These are phyloP conservation scores for Diaporthe sp. DNA, from an alignment of 2,329 filamentous ascomycete species.

Conservation along the genomic window DNA sequence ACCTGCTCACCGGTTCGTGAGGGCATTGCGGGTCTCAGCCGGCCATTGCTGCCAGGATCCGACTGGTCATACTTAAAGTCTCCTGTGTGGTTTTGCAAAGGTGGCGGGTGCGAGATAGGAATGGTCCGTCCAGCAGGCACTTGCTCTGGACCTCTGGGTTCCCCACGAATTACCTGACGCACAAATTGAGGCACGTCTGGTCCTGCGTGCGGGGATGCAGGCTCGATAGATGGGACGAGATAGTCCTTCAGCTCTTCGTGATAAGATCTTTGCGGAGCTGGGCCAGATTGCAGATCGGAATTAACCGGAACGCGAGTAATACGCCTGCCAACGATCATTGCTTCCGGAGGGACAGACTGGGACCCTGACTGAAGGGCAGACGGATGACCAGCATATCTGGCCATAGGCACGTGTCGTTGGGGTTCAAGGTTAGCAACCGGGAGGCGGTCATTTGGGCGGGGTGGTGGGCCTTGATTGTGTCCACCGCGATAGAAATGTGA, in stretches of 20 bases:
- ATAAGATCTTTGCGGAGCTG: constrained; percentile 44
- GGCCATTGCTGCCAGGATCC: constrained; percentile 7
- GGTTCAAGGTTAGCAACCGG: constrained; percentile 26
- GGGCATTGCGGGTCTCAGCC: constrained; percentile 13
- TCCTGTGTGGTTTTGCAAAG: constrained; percentile 9
- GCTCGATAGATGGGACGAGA: constrained; percentile 62
- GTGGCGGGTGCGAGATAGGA: background rate
- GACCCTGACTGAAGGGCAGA: background rate
- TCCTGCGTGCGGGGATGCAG: constrained; percentile 52
- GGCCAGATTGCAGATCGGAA: constrained; percentile 6
- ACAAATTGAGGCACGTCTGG: constrained; percentile 34
- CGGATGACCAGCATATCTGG: constrained; percentile 5
- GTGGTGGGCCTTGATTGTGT: constrained; percentile 7
- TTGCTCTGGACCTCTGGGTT: constrained; percentile 38
- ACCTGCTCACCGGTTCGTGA: constrained; percentile 11
- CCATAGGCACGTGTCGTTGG: constrained; percentile 17
- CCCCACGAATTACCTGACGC: constrained; percentile 34
- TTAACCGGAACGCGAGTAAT: constrained; percentile 38
- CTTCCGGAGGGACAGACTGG: constrained; percentile 32
- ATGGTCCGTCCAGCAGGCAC: constrained; percentile 39
- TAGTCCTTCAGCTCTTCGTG: constrained; percentile 55
- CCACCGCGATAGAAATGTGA: constrained; percentile 26
- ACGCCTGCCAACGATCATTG: constrained; percentile 32
- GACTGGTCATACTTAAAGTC: constrained; percentile 17
- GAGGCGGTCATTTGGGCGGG: constrained; percentile 16